These are phyloP conservation scores for Alternaria conjuncta DNA, from an alignment of 2,329 filamentous ascomycete species.

Conservation along the genomic window DNA sequence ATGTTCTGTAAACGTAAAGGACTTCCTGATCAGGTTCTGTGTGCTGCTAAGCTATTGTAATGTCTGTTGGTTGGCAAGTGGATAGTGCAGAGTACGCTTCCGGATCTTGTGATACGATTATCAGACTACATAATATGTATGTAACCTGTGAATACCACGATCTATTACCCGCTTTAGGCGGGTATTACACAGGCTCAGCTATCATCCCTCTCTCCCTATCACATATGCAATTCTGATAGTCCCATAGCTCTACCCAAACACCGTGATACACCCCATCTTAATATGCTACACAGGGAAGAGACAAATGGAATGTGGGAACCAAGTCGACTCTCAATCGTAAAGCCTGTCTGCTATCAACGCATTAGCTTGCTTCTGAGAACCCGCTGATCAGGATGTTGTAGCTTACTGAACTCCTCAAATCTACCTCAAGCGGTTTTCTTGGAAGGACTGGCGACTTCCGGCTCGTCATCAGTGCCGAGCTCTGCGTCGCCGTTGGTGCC, in stretches of 20 bases:
- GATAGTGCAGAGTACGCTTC: neutral
- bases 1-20: neutral
- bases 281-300: neutral
- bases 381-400: neutral
- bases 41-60: neutral
- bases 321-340: neutral
- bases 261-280: neutral
- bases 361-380: neutral
- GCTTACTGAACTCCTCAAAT: constrained; percentile 1
- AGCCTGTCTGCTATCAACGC: neutral
- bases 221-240: neutral
- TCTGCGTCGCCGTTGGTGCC: neutral
- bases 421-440: neutral
- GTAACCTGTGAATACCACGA: neutral
- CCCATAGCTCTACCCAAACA: neutral
- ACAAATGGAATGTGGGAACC: neutral
- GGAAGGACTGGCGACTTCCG: neutral
- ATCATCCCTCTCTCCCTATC: neutral
- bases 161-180: constrained; percentile 1
- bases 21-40: neutral
- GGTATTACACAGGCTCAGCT: neutral
- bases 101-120: neutral
- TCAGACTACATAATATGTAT: neutral
- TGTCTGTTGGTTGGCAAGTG: neutral
- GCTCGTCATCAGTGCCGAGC: neutral